Evolutionary conservation across 257 asterid species (phyloP).

Genomic region (Solanum ossicruentum): DNA sequence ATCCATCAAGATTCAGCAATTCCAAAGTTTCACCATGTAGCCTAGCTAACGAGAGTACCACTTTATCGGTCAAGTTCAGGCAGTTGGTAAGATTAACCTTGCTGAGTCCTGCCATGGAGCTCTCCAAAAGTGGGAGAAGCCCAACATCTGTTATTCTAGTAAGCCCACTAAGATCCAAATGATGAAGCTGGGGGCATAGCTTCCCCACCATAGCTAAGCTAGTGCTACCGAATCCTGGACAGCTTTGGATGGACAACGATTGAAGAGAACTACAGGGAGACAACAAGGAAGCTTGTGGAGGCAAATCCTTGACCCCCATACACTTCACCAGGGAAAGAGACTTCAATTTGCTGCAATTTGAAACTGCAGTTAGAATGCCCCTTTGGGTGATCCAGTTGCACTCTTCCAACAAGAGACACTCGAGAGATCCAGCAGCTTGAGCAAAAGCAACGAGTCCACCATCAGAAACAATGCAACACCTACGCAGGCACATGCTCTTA

Average conservation of each 20-base stretch:
- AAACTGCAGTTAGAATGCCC: slow-evolving; percentile 52
- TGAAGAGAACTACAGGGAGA: slow-evolving; percentile 70
- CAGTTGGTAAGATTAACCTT: slow-evolving; percentile 64
- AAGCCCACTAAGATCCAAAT: slow-evolving; percentile 71
- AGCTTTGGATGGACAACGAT: slow-evolving; percentile 54
- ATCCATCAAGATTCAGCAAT: slow-evolving; percentile 62
- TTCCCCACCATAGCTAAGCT: slow-evolving; percentile 73
- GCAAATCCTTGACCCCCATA: slow-evolving; percentile 59
- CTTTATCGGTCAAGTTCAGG: slow-evolving; percentile 46
- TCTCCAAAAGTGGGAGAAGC: slow-evolving; percentile 59
- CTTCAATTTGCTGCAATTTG: slow-evolving; percentile 51
- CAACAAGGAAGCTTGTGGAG: slow-evolving; percentile 25
- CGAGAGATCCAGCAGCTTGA: slow-evolving; percentile 44
- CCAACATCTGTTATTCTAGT: slow-evolving; percentile 57
- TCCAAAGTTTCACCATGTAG: slow-evolving; percentile 59
- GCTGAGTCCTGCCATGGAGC: slow-evolving; percentile 42
- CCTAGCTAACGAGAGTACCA: slow-evolving; percentile 34
- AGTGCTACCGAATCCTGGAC: slow-evolving; percentile 66
- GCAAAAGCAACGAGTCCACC: slow-evolving; percentile 62
- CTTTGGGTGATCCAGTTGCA: slow-evolving; percentile 67
- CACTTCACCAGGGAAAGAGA: slow-evolving; percentile 65
- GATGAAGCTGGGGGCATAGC: slow-evolving; percentile 70
- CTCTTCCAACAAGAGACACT: slow-evolving; percentile 71
- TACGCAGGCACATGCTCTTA: slow-evolving; percentile 44
- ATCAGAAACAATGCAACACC: slow-evolving; percentile 65